Conservation (phyloP, 441 rosid species). For the Gossypium davidsonii region DNA sequence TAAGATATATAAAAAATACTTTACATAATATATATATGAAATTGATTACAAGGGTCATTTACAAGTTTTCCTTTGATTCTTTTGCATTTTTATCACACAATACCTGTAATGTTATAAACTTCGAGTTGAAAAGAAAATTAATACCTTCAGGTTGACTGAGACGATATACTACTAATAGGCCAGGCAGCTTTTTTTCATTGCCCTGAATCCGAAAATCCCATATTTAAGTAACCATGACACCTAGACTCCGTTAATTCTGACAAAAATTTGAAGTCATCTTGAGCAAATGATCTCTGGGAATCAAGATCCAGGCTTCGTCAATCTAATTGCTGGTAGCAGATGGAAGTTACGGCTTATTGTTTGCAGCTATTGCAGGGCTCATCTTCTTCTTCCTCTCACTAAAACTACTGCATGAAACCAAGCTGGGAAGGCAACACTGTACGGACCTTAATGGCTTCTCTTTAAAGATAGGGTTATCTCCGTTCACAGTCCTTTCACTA, state of each 20-base stretch:
- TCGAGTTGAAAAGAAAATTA: neutral
- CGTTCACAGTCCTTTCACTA: constrained; percentile 41
- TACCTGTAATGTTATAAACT: neutral
- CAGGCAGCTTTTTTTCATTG: constrained; percentile 16
- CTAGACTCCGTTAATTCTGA: neutral
- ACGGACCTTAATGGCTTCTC: constrained; percentile 37
- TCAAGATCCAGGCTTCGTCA: constrained; percentile 19
- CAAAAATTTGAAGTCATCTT: constrained; percentile 5
- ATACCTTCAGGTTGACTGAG: neutral
- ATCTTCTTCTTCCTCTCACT: constrained; percentile 63
- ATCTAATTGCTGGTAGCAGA: constrained; percentile 16
- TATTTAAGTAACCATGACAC: neutral
- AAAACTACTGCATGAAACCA: constrained; percentile 48
- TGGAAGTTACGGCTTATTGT: constrained; percentile 28
- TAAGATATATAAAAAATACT: too few species aligned
- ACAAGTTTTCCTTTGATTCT: neutral
- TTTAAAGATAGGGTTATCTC: constrained; percentile 29
- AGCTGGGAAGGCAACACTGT: constrained; percentile 62
- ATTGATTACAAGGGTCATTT: constrained; percentile 9
- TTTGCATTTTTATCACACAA: constrained; percentile 4
- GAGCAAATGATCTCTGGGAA: neutral
- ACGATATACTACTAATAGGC: neutral
- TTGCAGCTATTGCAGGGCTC: constrained; percentile 37
- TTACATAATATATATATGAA: neutral
- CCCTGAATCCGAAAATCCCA: constrained; percentile 14